These are phyloP conservation scores for Phytomonas sp. DNA, from an alignment of 208 protist genomes.

Conservation along the genomic window DNA sequence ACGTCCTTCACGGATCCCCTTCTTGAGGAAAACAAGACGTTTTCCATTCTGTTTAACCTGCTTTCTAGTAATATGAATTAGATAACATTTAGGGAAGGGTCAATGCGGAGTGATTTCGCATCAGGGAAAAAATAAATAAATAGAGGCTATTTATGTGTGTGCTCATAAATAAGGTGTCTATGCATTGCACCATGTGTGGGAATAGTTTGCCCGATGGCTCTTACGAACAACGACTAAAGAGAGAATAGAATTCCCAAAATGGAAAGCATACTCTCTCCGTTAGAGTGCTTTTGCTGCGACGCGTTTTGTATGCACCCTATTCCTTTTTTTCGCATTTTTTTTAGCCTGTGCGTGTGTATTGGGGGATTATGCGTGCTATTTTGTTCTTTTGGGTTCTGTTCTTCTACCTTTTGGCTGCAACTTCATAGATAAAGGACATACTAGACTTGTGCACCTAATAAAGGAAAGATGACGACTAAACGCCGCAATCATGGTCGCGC, in stretches of 20 bases:
- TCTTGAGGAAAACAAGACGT: background rate
- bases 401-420: background rate
- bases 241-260: background rate
- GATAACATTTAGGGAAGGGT: too few relatives aligned
- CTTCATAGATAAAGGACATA: background rate
- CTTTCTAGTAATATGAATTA: conserved; percentile 5
- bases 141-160: background rate
- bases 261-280: background rate
- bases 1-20: background rate
- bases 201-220: background rate
- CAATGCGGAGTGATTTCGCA: background rate
- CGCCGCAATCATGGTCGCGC: conserved; percentile 90
- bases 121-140: background rate
- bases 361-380: background rate
- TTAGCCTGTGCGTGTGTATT: too few relatives aligned
- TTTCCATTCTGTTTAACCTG: conserved; percentile 6
- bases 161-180: background rate
- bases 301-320: background rate
- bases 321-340: background rate
- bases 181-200: background rate
- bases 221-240: background rate
- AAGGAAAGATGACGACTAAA: conserved; percentile 84
- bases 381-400: background rate
- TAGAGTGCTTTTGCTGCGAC: background rate
- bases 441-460: background rate